Evolutionary conservation across 352 stramenopile genomes (phyloP), one percentile per base, ranked within the genome.

Genomic region (Pythium insidiosum): DNA sequence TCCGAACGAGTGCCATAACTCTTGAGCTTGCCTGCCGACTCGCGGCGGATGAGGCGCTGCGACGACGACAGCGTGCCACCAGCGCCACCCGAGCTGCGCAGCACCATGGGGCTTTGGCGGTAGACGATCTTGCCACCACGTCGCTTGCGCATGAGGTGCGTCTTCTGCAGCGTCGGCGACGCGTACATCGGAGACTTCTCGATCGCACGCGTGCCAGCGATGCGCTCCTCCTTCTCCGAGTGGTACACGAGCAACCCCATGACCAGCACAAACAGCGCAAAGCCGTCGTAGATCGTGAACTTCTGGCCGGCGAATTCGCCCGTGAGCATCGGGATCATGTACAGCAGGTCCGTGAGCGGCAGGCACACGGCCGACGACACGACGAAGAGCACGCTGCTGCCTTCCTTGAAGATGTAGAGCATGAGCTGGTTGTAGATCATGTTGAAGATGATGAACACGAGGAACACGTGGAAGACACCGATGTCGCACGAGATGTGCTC

Each of bases 381-480:
- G 20, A 94, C 82, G 35, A 94, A 94, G 29, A 94, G 59, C 48
- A 92, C 82, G 26, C 76, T 90, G 61, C 75, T 89, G 50, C 82
- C 82, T 66, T 90, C 75, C 49, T 92, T 90, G 65, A 94, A 89
- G 53, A 94, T 87, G 50, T 87, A 89, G 39, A 94, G 63, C 76
- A 92, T 92, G 31, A 94, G 70, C 61, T 92, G 75, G 53, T 91
- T 91, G 72, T 87, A 91, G 10, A 87, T 64, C 43, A 82, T 84
- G 58, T 88, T 88, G 68, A 91, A 91, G 19, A 90, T 46, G 47
- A 93, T 93, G 55, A 86, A 93, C 38, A 88, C 66, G 33, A 90
- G 43, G 56, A 88, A 93, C 15, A 84, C 72, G 21, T 76, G 49
- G 34, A 93, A 57, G 29, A 89, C 76, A 26, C 70, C 77, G 28